Evolutionary conservation across 345 rosid species (phyloP).

Genomic region (Citrus sinensis): DNA sequence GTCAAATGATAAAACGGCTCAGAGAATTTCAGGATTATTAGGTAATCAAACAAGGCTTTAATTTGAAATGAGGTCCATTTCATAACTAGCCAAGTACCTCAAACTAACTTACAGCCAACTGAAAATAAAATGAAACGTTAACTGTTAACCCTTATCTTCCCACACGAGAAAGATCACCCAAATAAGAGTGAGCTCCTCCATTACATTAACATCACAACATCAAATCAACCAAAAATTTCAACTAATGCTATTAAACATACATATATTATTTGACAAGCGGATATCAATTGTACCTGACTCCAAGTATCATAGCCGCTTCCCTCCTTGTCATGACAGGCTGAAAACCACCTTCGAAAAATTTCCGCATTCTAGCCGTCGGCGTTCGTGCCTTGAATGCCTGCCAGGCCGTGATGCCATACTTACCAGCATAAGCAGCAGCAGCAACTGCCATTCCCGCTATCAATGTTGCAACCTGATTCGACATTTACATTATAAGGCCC

Average conservation of each 20-base stretch:
- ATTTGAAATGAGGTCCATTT: background rate
- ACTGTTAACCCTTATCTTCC: background rate
- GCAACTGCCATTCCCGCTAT: slow-evolving; percentile 73
- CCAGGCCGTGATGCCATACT: slow-evolving; percentile 76
- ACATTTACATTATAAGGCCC: background rate
- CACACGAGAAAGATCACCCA: background rate
- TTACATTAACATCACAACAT: background rate
- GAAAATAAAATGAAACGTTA: too few species aligned
- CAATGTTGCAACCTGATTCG: slow-evolving; percentile 60
- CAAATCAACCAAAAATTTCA: background rate
- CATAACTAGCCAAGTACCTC: background rate
- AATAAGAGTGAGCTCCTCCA: background rate
- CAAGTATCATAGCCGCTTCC: slow-evolving; percentile 88
- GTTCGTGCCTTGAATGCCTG: slow-evolving; percentile 80
- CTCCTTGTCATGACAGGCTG: slow-evolving; percentile 66
- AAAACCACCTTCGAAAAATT: slow-evolving; percentile 79
- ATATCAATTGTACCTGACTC: slow-evolving; percentile 53
- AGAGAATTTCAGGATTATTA: background rate
- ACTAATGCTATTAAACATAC: background rate
- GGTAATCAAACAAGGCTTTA: background rate
- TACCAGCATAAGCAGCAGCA: slow-evolving; percentile 84
- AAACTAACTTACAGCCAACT: background rate
- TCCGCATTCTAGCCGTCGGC: slow-evolving; percentile 43
- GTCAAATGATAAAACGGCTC: background rate
- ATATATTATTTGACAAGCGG: background rate